Conservation (phyloP, 148 eudicot genomes). For the Euryodendron excelsum region DNA sequence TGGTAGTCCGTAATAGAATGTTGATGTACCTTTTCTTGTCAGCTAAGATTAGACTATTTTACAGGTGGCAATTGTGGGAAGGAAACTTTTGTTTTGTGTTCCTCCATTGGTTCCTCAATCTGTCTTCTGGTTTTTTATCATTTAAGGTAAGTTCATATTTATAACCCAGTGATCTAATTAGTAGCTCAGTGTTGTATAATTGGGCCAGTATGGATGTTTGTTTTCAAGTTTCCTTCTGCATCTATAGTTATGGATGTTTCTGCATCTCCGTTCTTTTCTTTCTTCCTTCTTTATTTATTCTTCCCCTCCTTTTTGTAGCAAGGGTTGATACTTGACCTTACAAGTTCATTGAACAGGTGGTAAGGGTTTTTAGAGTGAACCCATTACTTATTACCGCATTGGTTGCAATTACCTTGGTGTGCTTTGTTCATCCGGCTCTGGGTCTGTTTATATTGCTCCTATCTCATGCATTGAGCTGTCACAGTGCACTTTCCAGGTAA, state of each 20-base stretch:
- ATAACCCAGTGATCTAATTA: constrained; percentile 9
- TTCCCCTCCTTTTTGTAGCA: not conserved
- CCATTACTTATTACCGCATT: constrained; percentile 52
- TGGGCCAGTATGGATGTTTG: not conserved
- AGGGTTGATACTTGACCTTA: not conserved
- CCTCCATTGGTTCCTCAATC: constrained; percentile 50
- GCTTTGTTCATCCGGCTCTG: constrained; percentile 86
- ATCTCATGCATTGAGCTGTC: constrained; percentile 73
- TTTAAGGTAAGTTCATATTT: constrained; percentile 50
- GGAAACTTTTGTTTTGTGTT: constrained; percentile 41
- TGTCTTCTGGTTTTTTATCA: constrained; percentile 49
- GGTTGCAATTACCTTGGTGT: constrained; percentile 57
- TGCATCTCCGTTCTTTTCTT: not conserved
- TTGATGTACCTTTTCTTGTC: too few species aligned
- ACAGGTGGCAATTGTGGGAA: constrained; percentile 75
- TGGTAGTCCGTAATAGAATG: not conserved
- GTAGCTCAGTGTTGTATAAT: constrained; percentile 11
- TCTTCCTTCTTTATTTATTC: not conserved
- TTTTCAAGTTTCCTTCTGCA: not conserved
- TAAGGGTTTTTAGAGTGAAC: constrained; percentile 53
- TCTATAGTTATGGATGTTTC: not conserved
- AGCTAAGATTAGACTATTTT: constrained; percentile 17
- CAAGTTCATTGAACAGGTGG: constrained; percentile 47
- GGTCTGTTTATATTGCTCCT: constrained; percentile 68
- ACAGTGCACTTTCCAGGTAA: constrained; percentile 79